These are phyloP conservation scores for Fusarium sp. DNA, from an alignment of 2,329 filamentous ascomycete genomes.

Conservation along the genomic window DNA sequence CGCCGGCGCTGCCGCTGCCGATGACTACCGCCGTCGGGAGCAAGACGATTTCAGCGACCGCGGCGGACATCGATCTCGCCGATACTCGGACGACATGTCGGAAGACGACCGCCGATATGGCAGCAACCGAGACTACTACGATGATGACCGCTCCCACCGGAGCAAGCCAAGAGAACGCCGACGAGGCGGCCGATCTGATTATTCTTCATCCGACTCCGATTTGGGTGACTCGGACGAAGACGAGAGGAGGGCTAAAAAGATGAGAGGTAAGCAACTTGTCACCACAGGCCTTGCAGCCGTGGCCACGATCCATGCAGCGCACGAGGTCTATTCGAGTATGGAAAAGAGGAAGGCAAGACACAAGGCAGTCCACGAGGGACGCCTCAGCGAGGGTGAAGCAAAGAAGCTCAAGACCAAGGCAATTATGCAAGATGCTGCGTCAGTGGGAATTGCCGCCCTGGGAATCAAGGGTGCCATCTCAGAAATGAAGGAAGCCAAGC, in stretches of 20 bases:
- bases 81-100: conserved; percentile 59
- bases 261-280: conserved; percentile 72
- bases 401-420: conserved; percentile 69
- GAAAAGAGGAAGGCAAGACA: conserved; percentile 65
- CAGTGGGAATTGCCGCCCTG: conserved; percentile 67
- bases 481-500: conserved; percentile 67
- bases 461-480: conserved; percentile 68
- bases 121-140: conserved; percentile 57
- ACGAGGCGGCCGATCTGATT: conserved; percentile 57
- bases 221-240: conserved; percentile 70
- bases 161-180: conserved; percentile 54
- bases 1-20: conserved; percentile 51
- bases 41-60: conserved; percentile 60
- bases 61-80: conserved; percentile 53
- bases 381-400: conserved; percentile 62
- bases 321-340: conserved; percentile 69
- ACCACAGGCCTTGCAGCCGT: conserved; percentile 68
- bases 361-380: conserved; percentile 65
- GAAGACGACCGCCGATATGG: conserved; percentile 59
- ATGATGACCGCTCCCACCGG: conserved; percentile 59
- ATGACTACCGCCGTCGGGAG: conserved; percentile 54
- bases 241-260: conserved; percentile 64
- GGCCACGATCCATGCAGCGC: conserved; percentile 70
- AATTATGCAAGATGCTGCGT: conserved; percentile 68
- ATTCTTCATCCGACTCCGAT: conserved; percentile 64